phyloP scores from a whole-genome alignment of 2,329 filamentous ascomycete species.

The Fusarium sp. region DNA sequence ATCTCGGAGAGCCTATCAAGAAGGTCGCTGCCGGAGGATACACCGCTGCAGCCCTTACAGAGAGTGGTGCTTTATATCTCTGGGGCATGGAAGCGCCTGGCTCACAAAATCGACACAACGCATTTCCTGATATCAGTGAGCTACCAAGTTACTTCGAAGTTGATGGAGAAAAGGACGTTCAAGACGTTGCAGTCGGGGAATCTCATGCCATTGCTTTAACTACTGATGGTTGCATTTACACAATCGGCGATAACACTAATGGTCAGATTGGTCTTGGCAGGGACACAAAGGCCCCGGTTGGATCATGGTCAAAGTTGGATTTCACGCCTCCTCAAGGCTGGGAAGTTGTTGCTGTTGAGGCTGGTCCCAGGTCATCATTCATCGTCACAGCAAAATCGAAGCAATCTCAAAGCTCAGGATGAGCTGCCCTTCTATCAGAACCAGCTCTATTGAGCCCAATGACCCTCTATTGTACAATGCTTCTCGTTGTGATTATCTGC shows the following conservation, averaged over 20 bases:
- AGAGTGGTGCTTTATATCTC: conserved; percentile 69
- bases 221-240: conserved; percentile 63
- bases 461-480: conserved; percentile 65
- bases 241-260: conserved; percentile 68
- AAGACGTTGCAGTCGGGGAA: conserved; percentile 70
- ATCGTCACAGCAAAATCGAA: conserved; percentile 55
- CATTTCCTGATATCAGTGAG: conserved; percentile 49
- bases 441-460: conserved; percentile 54
- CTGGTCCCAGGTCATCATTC: conserved; percentile 65
- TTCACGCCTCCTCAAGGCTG: conserved; percentile 48
- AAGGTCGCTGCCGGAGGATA: conserved; percentile 71
- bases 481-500: conserved; percentile 46
- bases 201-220: conserved; percentile 70
- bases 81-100: conserved; percentile 64
- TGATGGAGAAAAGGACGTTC: conserved; percentile 63
- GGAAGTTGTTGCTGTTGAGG: conserved; percentile 58
- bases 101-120: conserved; percentile 49
- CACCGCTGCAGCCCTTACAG: conserved; percentile 68
- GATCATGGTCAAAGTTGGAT: conserved; percentile 56
- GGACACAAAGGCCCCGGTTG: conserved; percentile 26
- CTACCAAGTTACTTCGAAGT: conserved; percentile 62
- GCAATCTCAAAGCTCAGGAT: conserved; percentile 23
- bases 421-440: conserved; percentile 38
- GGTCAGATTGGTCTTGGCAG: conserved; percentile 69
- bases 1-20: conserved; percentile 65